Base-by-base conservation (phyloP, 768 basidiomycete species). In the Austroboletus eburneus region DNA sequence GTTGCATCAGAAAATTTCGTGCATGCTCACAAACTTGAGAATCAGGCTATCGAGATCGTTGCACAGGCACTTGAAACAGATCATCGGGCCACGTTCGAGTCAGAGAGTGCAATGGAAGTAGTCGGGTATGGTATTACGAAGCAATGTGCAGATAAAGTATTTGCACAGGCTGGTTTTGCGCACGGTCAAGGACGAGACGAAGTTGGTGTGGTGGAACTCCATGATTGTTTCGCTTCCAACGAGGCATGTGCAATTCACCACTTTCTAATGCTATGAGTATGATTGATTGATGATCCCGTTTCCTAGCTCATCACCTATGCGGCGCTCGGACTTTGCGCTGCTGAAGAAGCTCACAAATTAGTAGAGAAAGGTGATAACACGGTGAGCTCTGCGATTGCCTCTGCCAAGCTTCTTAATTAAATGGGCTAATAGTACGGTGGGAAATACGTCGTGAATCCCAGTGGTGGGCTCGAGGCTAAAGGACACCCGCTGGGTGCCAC, bases 391-490 rank as follows among this genome's bases (percentile, higher is more conserved):
- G 18, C 37, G 7, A 12, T 27, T n/a, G 9, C 33, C 14, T 25
- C 7, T n/a, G n/a, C n/a, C n/a, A n/a, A 9, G 20, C n/a, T n/a
- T n/a, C n/a, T n/a, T n/a, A n/a, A 37, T 27, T 34, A 5, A 13
- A 27, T 49, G 3, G 14, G 17, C 36, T n/a, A n/a, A n/a, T n/a
- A 87, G 85, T 89, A 88, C 48, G 89, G 86, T 17, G 89, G 91
- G 5, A 87, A 88, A 65, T 92, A 78, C 41, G 86, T 92, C 16
- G 69, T 92, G 29, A 91, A 92, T 54, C 87, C 90, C 1, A 87
- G 83, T 42, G 90, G 90, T 22, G 90, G 90, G 0, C 74, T 92
- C 14, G 87, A 92, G 59, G 86, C 87, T n/a, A 92, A 91, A 59
- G 90, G 90, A 3, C 87, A 91, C 58, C 89, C 90, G 3, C 74